Conservation (phyloP, 306 rosid genomes). For the Vigna reflexopilosa region DNA sequence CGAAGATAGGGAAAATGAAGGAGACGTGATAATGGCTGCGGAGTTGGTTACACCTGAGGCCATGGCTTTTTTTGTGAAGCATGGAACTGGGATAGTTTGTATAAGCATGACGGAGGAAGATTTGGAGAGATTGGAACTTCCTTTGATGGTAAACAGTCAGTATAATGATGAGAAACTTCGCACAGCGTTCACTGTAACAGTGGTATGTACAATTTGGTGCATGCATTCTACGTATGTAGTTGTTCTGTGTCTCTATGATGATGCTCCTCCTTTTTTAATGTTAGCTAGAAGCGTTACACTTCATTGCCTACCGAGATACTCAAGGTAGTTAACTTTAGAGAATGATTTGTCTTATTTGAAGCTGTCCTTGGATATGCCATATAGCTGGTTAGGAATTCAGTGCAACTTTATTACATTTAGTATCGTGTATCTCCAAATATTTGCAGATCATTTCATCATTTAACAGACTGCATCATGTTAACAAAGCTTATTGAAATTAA, state of each 20-base stretch:
- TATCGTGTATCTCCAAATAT: conserved; percentile 5
- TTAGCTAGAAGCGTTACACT: neutral
- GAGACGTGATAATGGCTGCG: conserved; percentile 90
- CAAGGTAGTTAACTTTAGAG: conserved; percentile 1
- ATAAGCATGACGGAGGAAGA: conserved; percentile 86
- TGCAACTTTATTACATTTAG: neutral
- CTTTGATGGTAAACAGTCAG: conserved; percentile 78
- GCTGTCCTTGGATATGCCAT: conserved; percentile 32
- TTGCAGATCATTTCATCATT: conserved; percentile 13
- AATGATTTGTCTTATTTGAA: conserved; percentile 23
- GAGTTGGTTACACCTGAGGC: conserved; percentile 86
- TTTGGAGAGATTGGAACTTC: conserved; percentile 78
- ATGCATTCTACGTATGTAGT: conserved; percentile 26
- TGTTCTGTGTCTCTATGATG: conserved; percentile 46
- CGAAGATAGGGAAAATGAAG: conserved; percentile 93
- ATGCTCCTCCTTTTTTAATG: conserved; percentile 47
- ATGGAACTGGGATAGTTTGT: conserved; percentile 90
- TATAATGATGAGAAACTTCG: conserved; percentile 76
- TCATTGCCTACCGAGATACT: conserved; percentile 4
- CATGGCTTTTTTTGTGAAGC: conserved; percentile 91
- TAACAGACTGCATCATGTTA: neutral
- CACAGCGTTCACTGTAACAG: conserved; percentile 89
- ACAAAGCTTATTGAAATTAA: conserved; percentile 22
- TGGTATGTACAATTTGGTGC: conserved; percentile 64
- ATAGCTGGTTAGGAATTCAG: conserved; percentile 34